Percentiles rank a stretch among this genome's conserved stretches.
phyloP scores from a whole-genome alignment of 768 basidiomycete genomes.

The Suillus placidus region DNA sequence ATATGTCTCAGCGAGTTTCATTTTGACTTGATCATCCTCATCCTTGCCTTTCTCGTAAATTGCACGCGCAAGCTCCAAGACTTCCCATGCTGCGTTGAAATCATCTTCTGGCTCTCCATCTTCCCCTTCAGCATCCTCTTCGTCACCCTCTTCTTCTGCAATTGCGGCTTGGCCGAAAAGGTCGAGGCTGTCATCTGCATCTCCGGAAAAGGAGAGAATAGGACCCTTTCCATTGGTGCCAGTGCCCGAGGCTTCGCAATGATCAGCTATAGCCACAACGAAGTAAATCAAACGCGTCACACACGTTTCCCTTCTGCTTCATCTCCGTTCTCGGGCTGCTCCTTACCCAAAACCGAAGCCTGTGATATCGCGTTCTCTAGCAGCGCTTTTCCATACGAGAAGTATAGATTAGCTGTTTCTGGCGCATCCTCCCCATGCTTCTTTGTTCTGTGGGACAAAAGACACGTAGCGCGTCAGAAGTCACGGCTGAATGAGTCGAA shows the following conservation, averaged over 20 bases:
- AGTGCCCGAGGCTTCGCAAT: slow-evolving; percentile 33
- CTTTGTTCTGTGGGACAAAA: slow-evolving; percentile 55
- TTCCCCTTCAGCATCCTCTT: slow-evolving; percentile 61
- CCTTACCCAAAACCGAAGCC: slow-evolving; percentile 87
- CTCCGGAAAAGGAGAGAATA: slow-evolving; percentile 80
- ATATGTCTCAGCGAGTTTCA: slow-evolving; percentile 91
- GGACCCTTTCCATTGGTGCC: slow-evolving; percentile 49
- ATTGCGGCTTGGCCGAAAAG: slow-evolving; percentile 62
- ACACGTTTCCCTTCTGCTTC: slow-evolving; percentile 47
- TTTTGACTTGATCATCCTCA: slow-evolving; percentile 60
- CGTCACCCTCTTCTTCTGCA: slow-evolving; percentile 53
- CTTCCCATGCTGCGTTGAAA: slow-evolving; percentile 97
- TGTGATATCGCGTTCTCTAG: slow-evolving; percentile 91
- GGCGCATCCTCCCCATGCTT: slow-evolving; percentile 79
- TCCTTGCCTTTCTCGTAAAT: slow-evolving; percentile 74
- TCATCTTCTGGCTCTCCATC: slow-evolving; percentile 92
- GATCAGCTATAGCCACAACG: slow-evolving; percentile 8
- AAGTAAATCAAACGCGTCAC: slow-evolving; percentile 9
- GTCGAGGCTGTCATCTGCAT: slow-evolving; percentile 72
- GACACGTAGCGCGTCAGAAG: slow-evolving; percentile 19
- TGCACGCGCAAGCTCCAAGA: slow-evolving; percentile 90
- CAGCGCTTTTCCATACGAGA: slow-evolving; percentile 90
- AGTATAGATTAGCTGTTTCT: slow-evolving; percentile 85
- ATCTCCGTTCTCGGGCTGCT: slow-evolving; percentile 60
- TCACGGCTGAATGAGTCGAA: slow-evolving; percentile 13